Evolutionary conservation across 108 stramenopile genomes (phyloP).

Genomic region (Skeletonema potamos): DNA sequence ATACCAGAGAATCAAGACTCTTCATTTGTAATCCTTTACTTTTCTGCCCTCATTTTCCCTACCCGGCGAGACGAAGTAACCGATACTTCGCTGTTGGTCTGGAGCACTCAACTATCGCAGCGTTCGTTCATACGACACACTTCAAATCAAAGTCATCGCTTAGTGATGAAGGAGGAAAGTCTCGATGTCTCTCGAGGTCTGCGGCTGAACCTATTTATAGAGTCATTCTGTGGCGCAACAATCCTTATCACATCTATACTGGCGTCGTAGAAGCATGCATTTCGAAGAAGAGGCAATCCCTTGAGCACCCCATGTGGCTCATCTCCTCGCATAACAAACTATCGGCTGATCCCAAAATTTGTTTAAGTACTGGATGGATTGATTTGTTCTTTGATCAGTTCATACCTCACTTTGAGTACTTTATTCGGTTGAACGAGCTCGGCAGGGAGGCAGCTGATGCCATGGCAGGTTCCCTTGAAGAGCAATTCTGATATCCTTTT

Average conservation of each 20-base stretch:
- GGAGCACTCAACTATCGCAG: conserved; percentile 11
- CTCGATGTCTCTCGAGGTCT: conserved; percentile 6
- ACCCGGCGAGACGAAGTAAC: background rate
- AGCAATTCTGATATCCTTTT: background rate
- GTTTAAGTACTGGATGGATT: conserved; percentile 15
- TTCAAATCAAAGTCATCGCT: background rate
- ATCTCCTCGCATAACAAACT: conserved; percentile 5
- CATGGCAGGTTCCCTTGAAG: background rate
- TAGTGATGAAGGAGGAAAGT: background rate
- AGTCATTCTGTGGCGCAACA: conserved; percentile 19
- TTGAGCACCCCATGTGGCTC: conserved; percentile 22
- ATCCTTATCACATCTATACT: conserved; percentile 23
- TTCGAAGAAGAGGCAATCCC: conserved; percentile 1
- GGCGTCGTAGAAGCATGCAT: conserved; percentile 20
- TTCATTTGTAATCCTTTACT: conserved; percentile 1
- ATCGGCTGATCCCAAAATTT: background rate
- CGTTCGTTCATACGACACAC: conserved; percentile 19
- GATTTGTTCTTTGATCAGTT: conserved; percentile 18
- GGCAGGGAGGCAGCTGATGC: background rate
- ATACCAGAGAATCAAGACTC: background rate
- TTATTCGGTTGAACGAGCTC: conserved; percentile 9
- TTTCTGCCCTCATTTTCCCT: conserved; percentile 19
- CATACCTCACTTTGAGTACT: conserved; percentile 11
- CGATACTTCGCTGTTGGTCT: conserved; percentile 6
- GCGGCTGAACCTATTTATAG: conserved; percentile 12